A percentile compares a stretch with the other conserved stretches of the same genome.
These are phyloP conservation scores for Schwanniomyces polymorphus DNA, from an alignment of 805 yeast genomes.

Conservation along the genomic window DNA sequence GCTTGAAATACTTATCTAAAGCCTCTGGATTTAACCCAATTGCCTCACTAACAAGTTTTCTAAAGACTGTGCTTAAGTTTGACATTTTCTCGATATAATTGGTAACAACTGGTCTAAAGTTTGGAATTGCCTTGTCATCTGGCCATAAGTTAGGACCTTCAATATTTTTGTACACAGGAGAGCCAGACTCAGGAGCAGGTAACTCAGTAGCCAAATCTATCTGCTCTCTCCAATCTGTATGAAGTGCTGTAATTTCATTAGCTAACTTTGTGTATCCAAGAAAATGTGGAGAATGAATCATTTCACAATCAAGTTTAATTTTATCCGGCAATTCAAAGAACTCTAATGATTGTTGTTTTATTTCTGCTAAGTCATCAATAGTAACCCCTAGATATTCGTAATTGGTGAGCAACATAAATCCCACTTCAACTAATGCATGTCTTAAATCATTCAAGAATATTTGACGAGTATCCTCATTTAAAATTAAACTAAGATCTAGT, in stretches of 20 bases:
- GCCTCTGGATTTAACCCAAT: slow-evolving; percentile 47
- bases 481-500: slow-evolving; percentile 44
- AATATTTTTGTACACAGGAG: slow-evolving; percentile 46
- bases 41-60: slow-evolving; percentile 54
- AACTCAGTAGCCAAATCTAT: slow-evolving; percentile 58
- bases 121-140: slow-evolving; percentile 38
- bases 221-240: slow-evolving; percentile 62
- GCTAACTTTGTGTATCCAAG: slow-evolving; percentile 58
- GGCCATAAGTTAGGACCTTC: slow-evolving; percentile 64
- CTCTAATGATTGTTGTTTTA: slow-evolving; percentile 38
- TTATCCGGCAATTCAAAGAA: slow-evolving; percentile 49
- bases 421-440: slow-evolving; percentile 54
- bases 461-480: slow-evolving; percentile 41
- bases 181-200: slow-evolving; percentile 39
- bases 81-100: slow-evolving; percentile 49
- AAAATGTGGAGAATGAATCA: slow-evolving; percentile 59
- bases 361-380: slow-evolving; percentile 30
- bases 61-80: slow-evolving; percentile 39
- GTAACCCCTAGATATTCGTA: slow-evolving; percentile 41
- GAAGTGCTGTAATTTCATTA: slow-evolving; percentile 55
- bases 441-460: slow-evolving; percentile 39
- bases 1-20: slow-evolving; percentile 50
- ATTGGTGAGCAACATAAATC: slow-evolving; percentile 51
- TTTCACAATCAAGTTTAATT: slow-evolving; percentile 47
- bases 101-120: slow-evolving; percentile 41